Base-by-base conservation (phyloP, 108 stramenopile genomes). In the Schizochytrium sp. region DNA sequence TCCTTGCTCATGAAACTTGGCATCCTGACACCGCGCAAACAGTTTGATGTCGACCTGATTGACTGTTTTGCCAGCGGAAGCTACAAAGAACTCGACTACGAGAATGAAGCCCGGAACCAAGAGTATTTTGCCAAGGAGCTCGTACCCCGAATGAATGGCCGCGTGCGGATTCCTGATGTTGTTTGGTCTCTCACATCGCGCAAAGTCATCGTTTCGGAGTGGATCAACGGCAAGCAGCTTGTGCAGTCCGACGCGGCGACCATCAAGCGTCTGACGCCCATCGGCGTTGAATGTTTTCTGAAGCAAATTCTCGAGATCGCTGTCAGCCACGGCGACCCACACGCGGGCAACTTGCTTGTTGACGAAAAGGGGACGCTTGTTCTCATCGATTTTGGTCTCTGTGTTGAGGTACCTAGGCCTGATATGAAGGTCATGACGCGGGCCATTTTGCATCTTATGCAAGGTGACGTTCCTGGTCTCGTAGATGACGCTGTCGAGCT, bases 321-420 rank as follows among this genome's bases (percentile, higher is more conserved):
- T 8, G 63, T 60, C 23, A 97, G 96, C 89, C 97, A 97, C 90
- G 91, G 95, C 5, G 97, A 97, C 53, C 91, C 91, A 18, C 91
- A 91, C 23, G 60, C 89, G 12, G 91, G 91, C n/a, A 91, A 91
- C 51, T 51, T 91, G 41, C 71, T 90, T 25, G 90, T 90, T 0
- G 57, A 88, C 16, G 19, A 19, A 63, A 41, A 91, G 93, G 95
- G 76, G 53, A 58, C 48, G 4, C 87, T 97, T 5, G 94, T 94
- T 72, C 91, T 97, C 51, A 83, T 97, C 6, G 97, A 97, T 88
- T 97, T 96, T 92, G 97, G 97, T 18, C 91, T 97, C 63, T 93
- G 95, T 63, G 93, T 95, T 0, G 92, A 96, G 57, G 93, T 97
- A 23, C 92, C 94, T 58, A 89, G 87, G 51, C 58, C 72, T 5